Percentiles rank a stretch among this genome's conserved stretches.
Conservation (phyloP, 129 eudicot genomes). For the Chrysanthemum makinoi region DNA sequence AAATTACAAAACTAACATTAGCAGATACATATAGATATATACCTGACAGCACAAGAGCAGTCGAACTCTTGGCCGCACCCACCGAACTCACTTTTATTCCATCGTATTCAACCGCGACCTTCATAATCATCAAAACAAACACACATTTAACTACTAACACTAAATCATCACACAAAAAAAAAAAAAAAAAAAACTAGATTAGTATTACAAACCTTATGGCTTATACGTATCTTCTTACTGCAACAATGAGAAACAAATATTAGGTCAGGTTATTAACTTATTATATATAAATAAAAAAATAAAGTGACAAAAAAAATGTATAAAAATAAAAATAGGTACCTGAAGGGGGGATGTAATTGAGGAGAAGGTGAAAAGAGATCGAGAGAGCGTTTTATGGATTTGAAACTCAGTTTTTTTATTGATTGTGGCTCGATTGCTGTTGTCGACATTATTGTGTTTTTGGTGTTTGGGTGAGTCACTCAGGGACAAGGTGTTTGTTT, state of each 20-base stretch:
- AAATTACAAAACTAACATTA: not conserved
- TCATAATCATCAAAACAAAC: conserved; percentile 3
- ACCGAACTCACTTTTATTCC: too few species aligned
- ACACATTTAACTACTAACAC: too few species aligned
- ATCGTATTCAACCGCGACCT: conserved; percentile 73
- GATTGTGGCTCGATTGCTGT: conserved; percentile 85
- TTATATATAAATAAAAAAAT: not conserved
- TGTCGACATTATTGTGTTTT: conserved; percentile 16
- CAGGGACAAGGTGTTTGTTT: too few species aligned
- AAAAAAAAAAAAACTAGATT: too few species aligned
- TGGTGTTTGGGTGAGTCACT: not conserved
- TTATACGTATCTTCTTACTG: conserved; percentile 92
- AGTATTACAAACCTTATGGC: too few species aligned
- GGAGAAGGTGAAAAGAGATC: conserved; percentile 86
- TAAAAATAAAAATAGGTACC: conserved; percentile 41
- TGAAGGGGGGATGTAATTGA: conserved; percentile 64
- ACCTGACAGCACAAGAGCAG: conserved; percentile 85
- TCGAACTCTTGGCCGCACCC: conserved; percentile 40
- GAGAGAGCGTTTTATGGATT: conserved; percentile 74
- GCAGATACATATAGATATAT: not conserved
- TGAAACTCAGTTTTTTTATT: conserved; percentile 74
- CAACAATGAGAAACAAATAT: conserved; percentile 2
- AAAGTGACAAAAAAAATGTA: not conserved
- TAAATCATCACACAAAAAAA: not conserved
- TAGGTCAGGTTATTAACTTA: not conserved